phyloP scores from a whole-genome alignment of 495 filamentous ascomycete species.

The Penicillium canariense region DNA sequence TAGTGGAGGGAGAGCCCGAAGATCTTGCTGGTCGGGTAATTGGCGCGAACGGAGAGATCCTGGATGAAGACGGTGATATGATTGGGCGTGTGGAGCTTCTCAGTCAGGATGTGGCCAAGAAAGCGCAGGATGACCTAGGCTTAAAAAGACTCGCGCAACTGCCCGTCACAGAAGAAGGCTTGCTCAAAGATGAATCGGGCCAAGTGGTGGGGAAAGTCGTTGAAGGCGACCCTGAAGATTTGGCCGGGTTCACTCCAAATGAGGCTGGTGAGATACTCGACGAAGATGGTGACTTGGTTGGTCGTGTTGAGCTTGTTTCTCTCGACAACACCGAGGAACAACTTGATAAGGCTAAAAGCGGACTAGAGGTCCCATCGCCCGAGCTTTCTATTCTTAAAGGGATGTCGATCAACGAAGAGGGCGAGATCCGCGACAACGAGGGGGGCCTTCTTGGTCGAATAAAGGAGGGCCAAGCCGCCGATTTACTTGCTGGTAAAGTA shows the following conservation, averaged over 20 bases:
- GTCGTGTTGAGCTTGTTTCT: conserved; percentile 52
- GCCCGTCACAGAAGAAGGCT: conserved; percentile 54
- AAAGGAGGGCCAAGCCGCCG: no score
- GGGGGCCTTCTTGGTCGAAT: no score
- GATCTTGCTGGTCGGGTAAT: conserved; percentile 49
- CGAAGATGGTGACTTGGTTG: conserved; percentile 63
- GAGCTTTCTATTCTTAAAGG: no score
- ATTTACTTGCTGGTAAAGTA: no score
- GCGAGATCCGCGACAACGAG: no score
- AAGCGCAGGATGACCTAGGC: no score
- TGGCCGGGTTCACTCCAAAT: conserved; percentile 56
- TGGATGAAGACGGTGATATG: conserved; percentile 51
- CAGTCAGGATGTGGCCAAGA: conserved; percentile 32
- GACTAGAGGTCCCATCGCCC: conserved; percentile 51
- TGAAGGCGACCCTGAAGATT: conserved; percentile 60
- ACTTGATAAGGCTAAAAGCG: no score
- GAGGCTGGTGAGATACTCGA: conserved; percentile 64
- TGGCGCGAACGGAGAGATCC: conserved; percentile 52
- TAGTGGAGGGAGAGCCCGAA: conserved; percentile 43
- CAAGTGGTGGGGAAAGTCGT: conserved; percentile 57
- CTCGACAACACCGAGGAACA: no score
- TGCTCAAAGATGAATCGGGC: conserved; percentile 54
- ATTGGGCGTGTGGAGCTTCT: conserved; percentile 47
- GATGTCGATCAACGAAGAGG: no score
- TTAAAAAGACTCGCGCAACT: conserved; percentile 49